Evolutionary conservation across 2,329 filamentous ascomycete species (phyloP).

Genomic region (Aspergillus brasiliensis): DNA sequence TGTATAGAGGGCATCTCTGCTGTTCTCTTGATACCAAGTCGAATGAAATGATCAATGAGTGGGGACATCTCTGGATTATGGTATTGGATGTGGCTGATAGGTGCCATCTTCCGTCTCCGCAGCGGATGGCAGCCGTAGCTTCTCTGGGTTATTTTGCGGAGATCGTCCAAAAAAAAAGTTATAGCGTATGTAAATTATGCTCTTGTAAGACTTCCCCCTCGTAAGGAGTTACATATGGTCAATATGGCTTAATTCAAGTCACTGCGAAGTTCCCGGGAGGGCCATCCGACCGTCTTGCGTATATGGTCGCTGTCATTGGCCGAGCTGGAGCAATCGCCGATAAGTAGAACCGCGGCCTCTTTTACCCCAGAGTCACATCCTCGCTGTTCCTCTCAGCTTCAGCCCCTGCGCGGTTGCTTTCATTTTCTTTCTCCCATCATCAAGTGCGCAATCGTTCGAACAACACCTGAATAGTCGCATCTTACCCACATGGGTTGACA

Average conservation of each 20-base stretch:
- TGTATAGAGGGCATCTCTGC: conserved; percentile 16
- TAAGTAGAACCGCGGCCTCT: conserved; percentile 7
- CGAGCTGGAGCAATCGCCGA: conserved; percentile 6
- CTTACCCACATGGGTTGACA: conserved; percentile 8
- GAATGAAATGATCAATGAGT: conserved; percentile 7
- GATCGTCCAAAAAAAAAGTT: too few species aligned
- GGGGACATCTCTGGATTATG: not conserved
- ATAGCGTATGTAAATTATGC: too few species aligned
- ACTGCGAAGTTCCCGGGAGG: not conserved
- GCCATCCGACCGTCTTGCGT: not conserved
- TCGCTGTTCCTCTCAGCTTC: conserved; percentile 1
- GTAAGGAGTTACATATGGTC: too few species aligned
- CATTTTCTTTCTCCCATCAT: not conserved
- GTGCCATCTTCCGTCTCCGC: not conserved
- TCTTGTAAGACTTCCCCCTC: too few species aligned
- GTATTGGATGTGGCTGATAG: too few species aligned
- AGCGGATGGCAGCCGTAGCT: not conserved
- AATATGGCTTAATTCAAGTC: not conserved
- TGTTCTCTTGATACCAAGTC: conserved; percentile 25
- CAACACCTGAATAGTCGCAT: not conserved
- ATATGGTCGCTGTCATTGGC: conserved; percentile 15
- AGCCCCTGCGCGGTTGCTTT: not conserved
- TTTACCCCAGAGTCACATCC: conserved; percentile 15
- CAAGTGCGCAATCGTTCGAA: not conserved
- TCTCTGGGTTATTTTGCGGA: not conserved